Evolutionary conservation across 2,329 filamentous ascomycete genomes (phyloP).

Genomic region (Apiospora phragmitis): DNA sequence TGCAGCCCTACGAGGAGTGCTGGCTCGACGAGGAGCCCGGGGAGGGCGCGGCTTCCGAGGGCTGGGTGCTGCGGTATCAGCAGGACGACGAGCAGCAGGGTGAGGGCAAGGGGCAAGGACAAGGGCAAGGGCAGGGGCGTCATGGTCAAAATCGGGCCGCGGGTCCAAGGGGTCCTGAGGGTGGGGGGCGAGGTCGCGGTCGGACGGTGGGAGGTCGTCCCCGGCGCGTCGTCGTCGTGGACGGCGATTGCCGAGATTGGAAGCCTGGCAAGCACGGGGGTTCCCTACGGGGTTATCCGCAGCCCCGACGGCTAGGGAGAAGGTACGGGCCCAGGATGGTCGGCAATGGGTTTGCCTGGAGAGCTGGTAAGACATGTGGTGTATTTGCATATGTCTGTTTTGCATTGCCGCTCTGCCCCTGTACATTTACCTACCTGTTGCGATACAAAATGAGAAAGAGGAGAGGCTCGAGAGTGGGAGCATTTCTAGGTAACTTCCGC

Average conservation of each 20-base stretch:
- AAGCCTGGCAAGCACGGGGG: not conserved
- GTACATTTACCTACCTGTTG: not conserved
- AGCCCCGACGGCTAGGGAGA: not conserved
- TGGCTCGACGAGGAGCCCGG: slow-evolving; percentile 12
- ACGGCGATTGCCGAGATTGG: slow-evolving; percentile 11
- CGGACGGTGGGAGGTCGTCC: not conserved
- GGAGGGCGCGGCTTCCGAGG: not conserved
- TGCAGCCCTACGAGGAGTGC: slow-evolving; percentile 16
- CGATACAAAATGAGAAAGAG: too few relatives aligned
- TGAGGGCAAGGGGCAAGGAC: too few relatives aligned
- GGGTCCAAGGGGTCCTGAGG: slow-evolving; percentile 11
- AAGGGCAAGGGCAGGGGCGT: not conserved
- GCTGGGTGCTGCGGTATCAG: slow-evolving; percentile 12
- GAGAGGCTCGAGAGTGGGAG: too few relatives aligned
- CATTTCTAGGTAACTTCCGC: not conserved
- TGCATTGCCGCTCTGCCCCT: not conserved
- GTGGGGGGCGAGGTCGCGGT: not conserved
- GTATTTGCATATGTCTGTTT: not conserved
- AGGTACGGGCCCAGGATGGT: slow-evolving; percentile 4
- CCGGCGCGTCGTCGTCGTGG: not conserved
- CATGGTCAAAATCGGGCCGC: slow-evolving; percentile 3
- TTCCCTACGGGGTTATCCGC: not conserved
- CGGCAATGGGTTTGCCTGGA: slow-evolving; percentile 11
- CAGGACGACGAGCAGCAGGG: not conserved
- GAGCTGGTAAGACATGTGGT: not conserved